A percentile compares a stretch with the other conserved stretches of the same genome.
Evolutionary conservation across 495 filamentous ascomycete genomes (phyloP).

Genomic region (Gamarada debralockiae): DNA sequence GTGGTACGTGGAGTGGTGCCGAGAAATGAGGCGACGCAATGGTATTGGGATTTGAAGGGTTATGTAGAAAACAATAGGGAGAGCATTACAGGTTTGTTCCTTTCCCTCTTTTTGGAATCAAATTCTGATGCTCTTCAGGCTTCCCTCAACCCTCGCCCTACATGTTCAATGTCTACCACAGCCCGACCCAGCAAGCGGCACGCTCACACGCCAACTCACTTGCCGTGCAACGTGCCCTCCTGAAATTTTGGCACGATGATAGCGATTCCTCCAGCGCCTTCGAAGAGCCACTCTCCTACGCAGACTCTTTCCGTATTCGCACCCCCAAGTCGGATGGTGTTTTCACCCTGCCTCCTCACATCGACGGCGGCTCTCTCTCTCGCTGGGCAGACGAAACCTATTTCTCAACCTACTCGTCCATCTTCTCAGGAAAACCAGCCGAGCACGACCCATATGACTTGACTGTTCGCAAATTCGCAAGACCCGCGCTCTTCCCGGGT

Average conservation of each 20-base stretch:
- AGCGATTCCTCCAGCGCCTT: neutral
- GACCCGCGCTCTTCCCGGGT: conserved; percentile 9
- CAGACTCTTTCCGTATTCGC: conserved; percentile 19
- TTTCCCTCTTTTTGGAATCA: no score
- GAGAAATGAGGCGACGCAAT: conserved; percentile 7
- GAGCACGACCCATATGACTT: conserved; percentile 14
- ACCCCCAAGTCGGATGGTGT: conserved; percentile 8
- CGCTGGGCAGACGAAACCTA: conserved; percentile 20
- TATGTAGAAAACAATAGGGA: conserved; percentile 11
- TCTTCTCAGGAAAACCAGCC: conserved; percentile 18
- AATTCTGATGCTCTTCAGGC: neutral
- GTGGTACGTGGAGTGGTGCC: conserved; percentile 16
- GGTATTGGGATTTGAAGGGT: conserved; percentile 7
- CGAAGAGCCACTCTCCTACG: conserved; percentile 15
- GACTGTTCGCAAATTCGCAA: conserved; percentile 9
- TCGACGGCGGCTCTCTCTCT: conserved; percentile 16
- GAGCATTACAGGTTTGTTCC: conserved; percentile 10
- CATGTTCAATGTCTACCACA: conserved; percentile 21
- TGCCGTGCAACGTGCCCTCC: conserved; percentile 10
- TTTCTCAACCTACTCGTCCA: conserved; percentile 12
- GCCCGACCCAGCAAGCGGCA: conserved; percentile 18
- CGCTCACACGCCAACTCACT: conserved; percentile 24
- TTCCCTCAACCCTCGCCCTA: conserved; percentile 18
- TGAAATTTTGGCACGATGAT: conserved; percentile 11
- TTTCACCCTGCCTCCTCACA: conserved; percentile 19